Evolutionary conservation across 495 filamentous ascomycete genomes (phyloP).

Genomic region (Collariella sp.): DNA sequence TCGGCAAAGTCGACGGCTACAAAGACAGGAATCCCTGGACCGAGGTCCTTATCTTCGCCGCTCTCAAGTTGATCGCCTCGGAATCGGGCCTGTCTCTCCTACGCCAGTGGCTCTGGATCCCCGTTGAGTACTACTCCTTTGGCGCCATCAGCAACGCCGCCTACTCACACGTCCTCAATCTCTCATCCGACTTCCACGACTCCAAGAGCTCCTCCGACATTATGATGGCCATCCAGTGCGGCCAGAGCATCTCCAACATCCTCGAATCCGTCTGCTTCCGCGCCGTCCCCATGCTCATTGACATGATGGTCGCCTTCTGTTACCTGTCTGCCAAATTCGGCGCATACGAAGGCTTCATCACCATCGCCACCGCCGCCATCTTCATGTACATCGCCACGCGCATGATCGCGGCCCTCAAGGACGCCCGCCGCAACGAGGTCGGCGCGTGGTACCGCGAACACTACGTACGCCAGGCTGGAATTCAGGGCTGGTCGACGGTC

Average conservation of each 20-base stretch:
- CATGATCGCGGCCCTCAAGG: slow-evolving; percentile 38
- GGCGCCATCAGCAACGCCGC: slow-evolving; percentile 53
- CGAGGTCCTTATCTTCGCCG: slow-evolving; percentile 46
- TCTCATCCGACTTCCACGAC: slow-evolving; percentile 74
- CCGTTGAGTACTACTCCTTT: slow-evolving; percentile 56
- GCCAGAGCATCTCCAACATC: slow-evolving; percentile 52
- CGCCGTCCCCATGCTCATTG: slow-evolving; percentile 60
- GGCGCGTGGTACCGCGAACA: slow-evolving; percentile 46
- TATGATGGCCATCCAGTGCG: slow-evolving; percentile 57
- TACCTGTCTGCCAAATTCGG: slow-evolving; percentile 65
- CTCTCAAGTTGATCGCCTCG: slow-evolving; percentile 47
- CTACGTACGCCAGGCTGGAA: slow-evolving; percentile 53
- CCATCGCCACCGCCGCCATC: slow-evolving; percentile 49
- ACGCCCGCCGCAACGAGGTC: slow-evolving; percentile 26
- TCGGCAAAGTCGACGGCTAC: slow-evolving; percentile 31
- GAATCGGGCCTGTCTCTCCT: slow-evolving; percentile 49
- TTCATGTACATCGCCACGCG: slow-evolving; percentile 56
- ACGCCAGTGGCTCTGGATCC: slow-evolving; percentile 54
- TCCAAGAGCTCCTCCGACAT: slow-evolving; percentile 65
- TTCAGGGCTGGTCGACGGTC: slow-evolving; percentile 62
- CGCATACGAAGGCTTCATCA: slow-evolving; percentile 64
- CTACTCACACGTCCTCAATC: slow-evolving; percentile 66
- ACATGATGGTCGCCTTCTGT: slow-evolving; percentile 58
- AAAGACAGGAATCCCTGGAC: slow-evolving; percentile 38
- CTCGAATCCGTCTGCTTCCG: slow-evolving; percentile 60